These are phyloP conservation scores for Diaporthe batatas DNA, from an alignment of 2,329 filamentous ascomycete genomes.

Conservation along the genomic window DNA sequence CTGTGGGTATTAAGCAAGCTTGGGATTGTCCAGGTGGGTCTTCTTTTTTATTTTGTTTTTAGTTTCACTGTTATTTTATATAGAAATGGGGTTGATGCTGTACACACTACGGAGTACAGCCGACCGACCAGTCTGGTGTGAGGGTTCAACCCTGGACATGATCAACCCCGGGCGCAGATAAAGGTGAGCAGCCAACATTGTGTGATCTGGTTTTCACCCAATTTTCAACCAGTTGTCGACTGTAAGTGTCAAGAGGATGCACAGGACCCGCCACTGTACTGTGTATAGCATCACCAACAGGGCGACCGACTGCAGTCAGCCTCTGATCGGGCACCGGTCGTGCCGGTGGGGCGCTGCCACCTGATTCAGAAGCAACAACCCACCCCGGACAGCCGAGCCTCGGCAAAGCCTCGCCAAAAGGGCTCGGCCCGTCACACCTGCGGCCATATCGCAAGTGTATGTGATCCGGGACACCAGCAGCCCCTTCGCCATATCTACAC, in stretches of 20 bases:
- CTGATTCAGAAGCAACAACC: constrained; percentile 23
- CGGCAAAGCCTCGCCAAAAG: constrained; percentile 33
- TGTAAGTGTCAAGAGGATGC: background rate
- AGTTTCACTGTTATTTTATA: too few species aligned
- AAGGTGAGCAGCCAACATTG: background rate
- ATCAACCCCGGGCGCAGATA: too few species aligned
- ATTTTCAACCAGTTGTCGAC: too few species aligned
- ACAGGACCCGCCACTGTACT: too few species aligned
- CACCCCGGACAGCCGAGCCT: constrained; percentile 38
- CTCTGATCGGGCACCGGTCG: constrained; percentile 15
- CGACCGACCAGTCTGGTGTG: too few species aligned
- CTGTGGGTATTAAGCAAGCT: background rate
- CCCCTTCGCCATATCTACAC: too few species aligned
- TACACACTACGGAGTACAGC: too few species aligned
- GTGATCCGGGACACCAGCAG: too few species aligned
- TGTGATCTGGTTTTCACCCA: background rate
- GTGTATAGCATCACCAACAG: background rate
- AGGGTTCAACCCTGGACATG: constrained; percentile 29
- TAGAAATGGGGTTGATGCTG: too few species aligned
- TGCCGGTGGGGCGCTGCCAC: background rate
- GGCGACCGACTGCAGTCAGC: background rate
- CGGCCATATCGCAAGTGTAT: constrained; percentile 11
- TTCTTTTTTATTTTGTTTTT: too few species aligned
- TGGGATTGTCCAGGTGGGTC: too few species aligned
- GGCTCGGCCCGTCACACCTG: background rate